These are phyloP conservation scores for Nakazawaea anatomiae DNA, from an alignment of 805 yeast genomes.

Conservation along the genomic window DNA sequence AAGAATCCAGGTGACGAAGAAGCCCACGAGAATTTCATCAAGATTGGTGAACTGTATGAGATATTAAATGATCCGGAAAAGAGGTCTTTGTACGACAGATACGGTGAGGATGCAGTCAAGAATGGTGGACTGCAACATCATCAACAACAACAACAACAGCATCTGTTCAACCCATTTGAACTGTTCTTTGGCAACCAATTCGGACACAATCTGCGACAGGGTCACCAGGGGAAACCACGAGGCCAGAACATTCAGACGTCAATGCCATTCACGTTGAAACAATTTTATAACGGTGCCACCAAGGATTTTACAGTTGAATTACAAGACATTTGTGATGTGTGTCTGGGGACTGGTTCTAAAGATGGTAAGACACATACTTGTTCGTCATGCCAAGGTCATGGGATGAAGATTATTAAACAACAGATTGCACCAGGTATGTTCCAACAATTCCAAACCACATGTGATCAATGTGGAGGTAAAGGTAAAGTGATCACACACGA, in stretches of 20 bases:
- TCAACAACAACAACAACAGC: conserved; percentile 30
- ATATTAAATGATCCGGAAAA: conserved; percentile 70
- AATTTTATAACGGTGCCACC: conserved; percentile 66
- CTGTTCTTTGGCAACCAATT: conserved; percentile 45
- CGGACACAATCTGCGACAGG: conserved; percentile 11
- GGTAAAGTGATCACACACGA: conserved; percentile 62
- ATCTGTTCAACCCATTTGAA: conserved; percentile 32
- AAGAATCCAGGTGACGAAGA: conserved; percentile 79
- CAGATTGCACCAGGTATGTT: conserved; percentile 89
- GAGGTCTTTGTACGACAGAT: conserved; percentile 61
- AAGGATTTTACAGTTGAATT: conserved; percentile 57
- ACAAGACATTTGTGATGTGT: conserved; percentile 69
- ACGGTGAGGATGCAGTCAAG: conserved; percentile 71
- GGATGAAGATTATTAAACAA: conserved; percentile 55
- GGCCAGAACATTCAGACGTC: conserved; percentile 61
- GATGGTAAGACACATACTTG: conserved; percentile 72
- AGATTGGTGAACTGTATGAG: conserved; percentile 91
- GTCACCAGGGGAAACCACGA: conserved; percentile 37
- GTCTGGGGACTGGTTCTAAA: conserved; percentile 81
- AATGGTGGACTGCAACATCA: conserved; percentile 37
- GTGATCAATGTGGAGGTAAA: conserved; percentile 75
- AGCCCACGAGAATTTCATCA: conserved; percentile 83
- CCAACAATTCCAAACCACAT: conserved; percentile 74
- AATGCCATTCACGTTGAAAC: conserved; percentile 52
- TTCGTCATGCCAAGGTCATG: conserved; percentile 67